Percentiles rank a stretch among this genome's conserved stretches.
These are phyloP conservation scores for Berberis vulgaris DNA, from an alignment of 164 flowering plant species.

Conservation along the genomic window DNA sequence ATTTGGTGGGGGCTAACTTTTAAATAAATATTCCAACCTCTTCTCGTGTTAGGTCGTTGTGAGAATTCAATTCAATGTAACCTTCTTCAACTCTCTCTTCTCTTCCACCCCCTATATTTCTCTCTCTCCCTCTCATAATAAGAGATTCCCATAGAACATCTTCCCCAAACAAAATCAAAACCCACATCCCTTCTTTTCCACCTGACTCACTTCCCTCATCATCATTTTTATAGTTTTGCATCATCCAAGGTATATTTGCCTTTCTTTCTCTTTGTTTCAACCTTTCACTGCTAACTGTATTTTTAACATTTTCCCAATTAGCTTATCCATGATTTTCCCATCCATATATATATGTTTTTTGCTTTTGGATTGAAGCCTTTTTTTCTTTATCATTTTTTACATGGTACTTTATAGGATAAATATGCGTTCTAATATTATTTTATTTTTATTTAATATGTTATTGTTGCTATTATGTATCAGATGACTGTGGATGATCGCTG, in stretches of 20 bases:
- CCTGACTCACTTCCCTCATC: neutral
- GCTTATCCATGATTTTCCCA: no score
- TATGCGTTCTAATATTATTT: neutral
- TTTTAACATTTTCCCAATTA: neutral
- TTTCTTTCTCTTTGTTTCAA: neutral
- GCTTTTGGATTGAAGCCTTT: neutral
- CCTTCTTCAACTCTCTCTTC: neutral
- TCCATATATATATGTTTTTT: no score
- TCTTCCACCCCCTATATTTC: conserved; percentile 10
- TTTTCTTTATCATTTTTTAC: neutral
- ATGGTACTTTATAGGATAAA: neutral
- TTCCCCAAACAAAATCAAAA: neutral
- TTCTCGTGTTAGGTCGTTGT: conserved; percentile 27
- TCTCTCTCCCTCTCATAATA: conserved; percentile 3
- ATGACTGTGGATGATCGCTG: neutral
- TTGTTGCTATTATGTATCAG: no score
- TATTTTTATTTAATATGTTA: neutral
- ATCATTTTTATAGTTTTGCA: neutral
- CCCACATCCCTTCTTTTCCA: neutral
- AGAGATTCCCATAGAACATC: neutral
- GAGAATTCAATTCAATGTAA: conserved; percentile 20
- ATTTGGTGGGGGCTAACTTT: conserved; percentile 1
- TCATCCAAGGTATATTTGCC: neutral
- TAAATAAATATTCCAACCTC: conserved; percentile 32
- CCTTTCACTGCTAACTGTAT: neutral